phyloP scores from a whole-genome alignment of 2,329 filamentous ascomycete genomes.

The Daldinia sp. region DNA sequence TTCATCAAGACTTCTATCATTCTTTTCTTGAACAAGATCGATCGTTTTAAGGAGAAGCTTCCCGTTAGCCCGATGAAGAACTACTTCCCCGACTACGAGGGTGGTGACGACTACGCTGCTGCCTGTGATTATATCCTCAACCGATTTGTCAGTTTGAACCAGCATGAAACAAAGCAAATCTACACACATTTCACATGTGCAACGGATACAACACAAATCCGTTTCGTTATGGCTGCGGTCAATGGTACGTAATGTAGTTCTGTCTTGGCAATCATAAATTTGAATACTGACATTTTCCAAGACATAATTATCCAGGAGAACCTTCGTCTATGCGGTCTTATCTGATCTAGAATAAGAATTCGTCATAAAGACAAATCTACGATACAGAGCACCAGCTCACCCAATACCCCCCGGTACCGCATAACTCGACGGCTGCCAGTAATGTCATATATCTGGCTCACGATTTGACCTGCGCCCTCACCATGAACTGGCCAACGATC shows the following conservation, averaged over 20 bases:
- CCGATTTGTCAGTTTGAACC: conserved; percentile 97
- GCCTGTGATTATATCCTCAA: conserved; percentile 99
- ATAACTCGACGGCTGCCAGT: conserved; percentile 44
- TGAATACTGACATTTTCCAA: conserved; percentile 58
- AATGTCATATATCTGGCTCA: conserved; percentile 47
- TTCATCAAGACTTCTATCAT: conserved; percentile 92
- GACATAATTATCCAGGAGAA: conserved; percentile 99
- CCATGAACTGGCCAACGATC: conserved; percentile 43
- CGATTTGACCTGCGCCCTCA: conserved; percentile 43
- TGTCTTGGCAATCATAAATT: not conserved
- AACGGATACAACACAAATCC: conserved; percentile 97
- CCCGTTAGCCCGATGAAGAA: conserved; percentile 84
- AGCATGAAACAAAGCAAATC: conserved; percentile 99
- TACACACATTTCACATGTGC: conserved; percentile 99
- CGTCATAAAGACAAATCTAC: conserved; percentile 19
- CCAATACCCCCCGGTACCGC: conserved; percentile 39
- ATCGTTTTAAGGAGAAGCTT: conserved; percentile 87
- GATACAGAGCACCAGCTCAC: conserved; percentile 31
- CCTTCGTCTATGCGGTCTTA: conserved; percentile 93
- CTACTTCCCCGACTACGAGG: conserved; percentile 91
- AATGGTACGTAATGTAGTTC: conserved; percentile 74
- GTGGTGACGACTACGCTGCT: conserved; percentile 92
- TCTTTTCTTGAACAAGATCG: conserved; percentile 87
- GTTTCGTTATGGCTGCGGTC: conserved; percentile 99
- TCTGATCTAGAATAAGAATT: conserved; percentile 64